Evolutionary conservation across 2,329 filamentous ascomycete genomes (phyloP).

Genomic region (Penicillium sp.): DNA sequence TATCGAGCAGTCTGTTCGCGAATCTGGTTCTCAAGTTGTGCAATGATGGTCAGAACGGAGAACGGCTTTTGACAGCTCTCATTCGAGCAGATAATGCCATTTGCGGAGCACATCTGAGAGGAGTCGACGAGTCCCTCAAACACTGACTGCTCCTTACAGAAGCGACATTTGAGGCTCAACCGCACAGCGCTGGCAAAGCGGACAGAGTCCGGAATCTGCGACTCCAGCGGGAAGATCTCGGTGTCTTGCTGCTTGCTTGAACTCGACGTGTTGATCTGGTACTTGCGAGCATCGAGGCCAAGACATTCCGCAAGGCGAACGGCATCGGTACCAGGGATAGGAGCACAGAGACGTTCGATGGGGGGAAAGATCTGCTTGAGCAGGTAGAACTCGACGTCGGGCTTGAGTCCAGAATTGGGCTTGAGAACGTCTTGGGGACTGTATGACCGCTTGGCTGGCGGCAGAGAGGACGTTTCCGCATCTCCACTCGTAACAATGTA

Average conservation of each 20-base stretch:
- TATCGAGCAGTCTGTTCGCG: slow-evolving; percentile 77
- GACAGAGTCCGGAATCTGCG: slow-evolving; percentile 86
- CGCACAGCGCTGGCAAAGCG: slow-evolving; percentile 82
- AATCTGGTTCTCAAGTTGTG: slow-evolving; percentile 84
- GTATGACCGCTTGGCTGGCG: slow-evolving; percentile 83
- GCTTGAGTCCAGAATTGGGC: slow-evolving; percentile 70
- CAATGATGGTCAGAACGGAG: slow-evolving; percentile 71
- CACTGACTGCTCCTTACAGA: slow-evolving; percentile 69
- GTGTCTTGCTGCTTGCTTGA: slow-evolving; percentile 56
- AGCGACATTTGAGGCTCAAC: slow-evolving; percentile 75
- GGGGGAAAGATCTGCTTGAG: slow-evolving; percentile 98
- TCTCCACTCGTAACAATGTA: slow-evolving; percentile 81
- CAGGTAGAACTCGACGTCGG: slow-evolving; percentile 97
- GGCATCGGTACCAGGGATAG: slow-evolving; percentile 89
- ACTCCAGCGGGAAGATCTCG: slow-evolving; percentile 88
- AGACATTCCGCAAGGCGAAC: slow-evolving; percentile 89
- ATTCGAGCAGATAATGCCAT: slow-evolving; percentile 72
- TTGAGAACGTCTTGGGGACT: slow-evolving; percentile 83
- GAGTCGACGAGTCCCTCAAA: slow-evolving; percentile 74
- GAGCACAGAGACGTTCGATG: slow-evolving; percentile 95
- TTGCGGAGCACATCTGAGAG: slow-evolving; percentile 64
- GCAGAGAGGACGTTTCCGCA: slow-evolving; percentile 62
- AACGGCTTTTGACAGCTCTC: slow-evolving; percentile 65
- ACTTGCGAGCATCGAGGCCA: slow-evolving; percentile 86
- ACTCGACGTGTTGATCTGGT: slow-evolving; percentile 67